Evolutionary conservation across 192 early-diverging fungal species (phyloP), one percentile per base, ranked within the genome.

Genomic region (Piromyces finnis): DNA sequence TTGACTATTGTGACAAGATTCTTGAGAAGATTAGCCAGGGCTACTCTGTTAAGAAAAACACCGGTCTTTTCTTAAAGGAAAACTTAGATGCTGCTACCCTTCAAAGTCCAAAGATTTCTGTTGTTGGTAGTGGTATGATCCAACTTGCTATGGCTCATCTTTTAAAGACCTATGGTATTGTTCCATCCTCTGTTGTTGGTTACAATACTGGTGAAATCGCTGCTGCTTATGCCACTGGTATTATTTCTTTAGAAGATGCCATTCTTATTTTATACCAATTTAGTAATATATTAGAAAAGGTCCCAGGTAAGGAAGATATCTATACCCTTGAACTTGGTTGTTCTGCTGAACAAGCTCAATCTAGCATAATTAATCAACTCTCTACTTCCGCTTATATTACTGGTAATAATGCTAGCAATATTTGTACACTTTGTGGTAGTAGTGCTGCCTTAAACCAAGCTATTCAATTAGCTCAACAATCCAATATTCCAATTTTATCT

Each of bases 161-260:
- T 16, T 30, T 78, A 11, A 86, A 80, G 77, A 78, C 39, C 3
- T 28, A 83, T 27, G 84, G 84, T 29, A 41, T 85, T n/a, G 28
- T n/a, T 26, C 30, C 29, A 78, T 28, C 79, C 27, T 28, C 29
- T 17, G 82, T 85, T 77, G 28, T 85, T 17, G 84, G 84, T 29
- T 84, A 85, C 79, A 77, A 12, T 29, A 51, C 85, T 78, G 84
- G 84, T 29, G 84, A 85, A 78, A 78, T 85, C 17, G 84, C 84
- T n/a, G 79, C 79, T 79, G 37, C 59, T 7, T 85, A 86, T 39
- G 84, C 84, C 17, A 29, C 79, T n/a, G 84, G 84, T 29, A 28
- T n/a, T 78, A 77, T 85, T 27, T 29, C 35, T 26, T 29, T 59
- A 22, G 32, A 79, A n/a, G 81, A 29, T 29, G 84, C 84, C 5